Conservation (phyloP, 202 grass and related monocot species). For the Zizania palustris region DNA sequence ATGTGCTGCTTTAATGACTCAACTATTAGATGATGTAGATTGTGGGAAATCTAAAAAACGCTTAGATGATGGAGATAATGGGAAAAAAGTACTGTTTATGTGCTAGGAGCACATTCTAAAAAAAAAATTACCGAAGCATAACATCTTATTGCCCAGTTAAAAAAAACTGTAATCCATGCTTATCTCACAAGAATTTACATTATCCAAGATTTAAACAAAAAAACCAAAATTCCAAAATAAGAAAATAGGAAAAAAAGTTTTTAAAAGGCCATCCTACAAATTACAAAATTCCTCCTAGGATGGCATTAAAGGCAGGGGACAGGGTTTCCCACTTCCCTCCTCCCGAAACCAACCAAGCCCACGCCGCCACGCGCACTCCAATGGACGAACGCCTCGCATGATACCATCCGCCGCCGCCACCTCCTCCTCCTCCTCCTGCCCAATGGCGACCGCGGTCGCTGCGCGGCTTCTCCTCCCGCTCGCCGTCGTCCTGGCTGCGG, state of each 20-base stretch:
- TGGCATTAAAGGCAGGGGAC: conserved; percentile 43
- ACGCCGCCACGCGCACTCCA: conserved; percentile 39
- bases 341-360: background rate
- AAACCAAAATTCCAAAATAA: background rate
- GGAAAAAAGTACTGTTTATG: too few species aligned
- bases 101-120: too few species aligned
- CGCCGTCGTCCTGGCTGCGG: background rate
- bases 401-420: background rate
- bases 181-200: background rate
- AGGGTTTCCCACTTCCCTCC: background rate
- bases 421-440: conserved; percentile 24
- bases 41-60: too few species aligned
- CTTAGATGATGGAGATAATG: too few species aligned
- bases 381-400: conserved; percentile 18
- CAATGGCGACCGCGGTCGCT: conserved; percentile 38
- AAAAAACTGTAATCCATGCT: background rate
- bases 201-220: background rate
- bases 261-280: background rate
- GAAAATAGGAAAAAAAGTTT: background rate
- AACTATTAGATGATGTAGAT: too few species aligned
- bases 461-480: conserved; percentile 18
- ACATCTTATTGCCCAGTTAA: background rate
- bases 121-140: too few species aligned
- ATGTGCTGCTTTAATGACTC: too few species aligned
- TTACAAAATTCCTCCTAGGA: background rate